Percentiles rank a stretch among this genome's conserved stretches.
Conservation (phyloP, 1,139 yeast species). For the Sugiyamaella neomexicana region DNA sequence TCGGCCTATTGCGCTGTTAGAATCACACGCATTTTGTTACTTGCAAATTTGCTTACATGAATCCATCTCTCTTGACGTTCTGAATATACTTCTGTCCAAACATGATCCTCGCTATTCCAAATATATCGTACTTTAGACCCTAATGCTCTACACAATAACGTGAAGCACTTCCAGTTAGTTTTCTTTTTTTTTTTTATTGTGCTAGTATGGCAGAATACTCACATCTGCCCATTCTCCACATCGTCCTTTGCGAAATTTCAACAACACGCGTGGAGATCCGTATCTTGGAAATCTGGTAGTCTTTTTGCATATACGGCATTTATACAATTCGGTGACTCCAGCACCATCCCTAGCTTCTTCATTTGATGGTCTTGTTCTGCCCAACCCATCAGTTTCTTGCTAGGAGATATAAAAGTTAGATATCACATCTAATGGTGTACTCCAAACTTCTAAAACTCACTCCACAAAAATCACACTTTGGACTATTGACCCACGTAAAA, state of each 20-base stretch:
- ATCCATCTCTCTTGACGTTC: conserved; percentile 65
- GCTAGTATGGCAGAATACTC: conserved; percentile 17
- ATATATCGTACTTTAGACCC: conserved; percentile 67
- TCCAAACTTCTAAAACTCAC: conserved; percentile 36
- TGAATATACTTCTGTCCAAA: conserved; percentile 89
- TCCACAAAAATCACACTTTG: conserved; percentile 60
- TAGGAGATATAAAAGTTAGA: conserved; percentile 28
- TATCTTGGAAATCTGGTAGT: conserved; percentile 70
- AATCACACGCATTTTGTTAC: background rate
- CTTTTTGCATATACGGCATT: conserved; percentile 53
- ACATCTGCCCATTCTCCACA: conserved; percentile 95
- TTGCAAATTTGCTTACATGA: conserved; percentile 51
- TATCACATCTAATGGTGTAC: conserved; percentile 5
- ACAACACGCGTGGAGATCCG: conserved; percentile 61
- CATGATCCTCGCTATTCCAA: conserved; percentile 93
- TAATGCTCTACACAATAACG: conserved; percentile 65
- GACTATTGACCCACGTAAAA: conserved; percentile 80
- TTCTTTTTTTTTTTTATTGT: no score
- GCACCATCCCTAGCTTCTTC: conserved; percentile 52
- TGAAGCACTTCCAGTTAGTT: conserved; percentile 51
- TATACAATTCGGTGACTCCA: conserved; percentile 58
- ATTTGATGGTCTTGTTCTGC: conserved; percentile 43
- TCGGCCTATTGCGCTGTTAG: conserved; percentile 44
- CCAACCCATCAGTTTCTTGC: conserved; percentile 41
- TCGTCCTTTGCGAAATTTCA: conserved; percentile 67